Conservation (phyloP, 176 grass and related monocot genomes). For the Pontederia paniculata region DNA sequence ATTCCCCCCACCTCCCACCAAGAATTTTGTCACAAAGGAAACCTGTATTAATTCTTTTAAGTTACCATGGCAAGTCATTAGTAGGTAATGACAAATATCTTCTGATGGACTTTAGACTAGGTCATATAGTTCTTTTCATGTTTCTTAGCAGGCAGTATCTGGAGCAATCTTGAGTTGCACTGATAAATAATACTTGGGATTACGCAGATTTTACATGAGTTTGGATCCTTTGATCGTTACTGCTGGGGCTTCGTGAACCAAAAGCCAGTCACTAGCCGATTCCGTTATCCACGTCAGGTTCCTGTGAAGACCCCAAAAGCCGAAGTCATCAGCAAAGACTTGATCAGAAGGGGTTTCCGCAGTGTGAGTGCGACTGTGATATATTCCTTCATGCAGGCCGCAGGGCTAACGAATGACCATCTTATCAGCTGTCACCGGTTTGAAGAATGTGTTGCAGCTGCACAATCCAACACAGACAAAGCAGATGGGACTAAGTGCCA, state of each 20-base stretch:
- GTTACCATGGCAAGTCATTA: too few species aligned
- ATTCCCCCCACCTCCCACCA: too few species aligned
- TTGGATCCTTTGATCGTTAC: conserved; percentile 67
- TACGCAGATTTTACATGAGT: conserved; percentile 63
- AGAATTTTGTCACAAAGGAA: too few species aligned
- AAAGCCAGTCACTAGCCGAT: conserved; percentile 51
- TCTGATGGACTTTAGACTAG: too few species aligned
- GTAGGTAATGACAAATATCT: too few species aligned
- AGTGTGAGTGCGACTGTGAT: conserved; percentile 69
- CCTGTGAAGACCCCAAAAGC: conserved; percentile 85
- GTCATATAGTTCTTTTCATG: conserved; percentile 1
- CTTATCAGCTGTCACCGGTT: conserved; percentile 69
- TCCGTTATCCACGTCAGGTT: conserved; percentile 58
- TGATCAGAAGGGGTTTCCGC: conserved; percentile 66
- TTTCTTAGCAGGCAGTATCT: neutral
- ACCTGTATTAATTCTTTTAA: too few species aligned
- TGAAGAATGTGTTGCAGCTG: conserved; percentile 37
- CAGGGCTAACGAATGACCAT: conserved; percentile 91
- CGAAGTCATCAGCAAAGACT: conserved; percentile 84
- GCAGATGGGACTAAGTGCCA: conserved; percentile 8
- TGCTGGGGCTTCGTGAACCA: conserved; percentile 91
- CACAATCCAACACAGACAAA: conserved; percentile 6
- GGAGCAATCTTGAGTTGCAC: neutral
- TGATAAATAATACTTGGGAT: neutral
- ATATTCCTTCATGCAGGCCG: conserved; percentile 96